A percentile compares a stretch with the other conserved stretches of the same genome.
Evolutionary conservation across 2,329 filamentous ascomycete species (phyloP).

Genomic region (Diaporthe sp.): DNA sequence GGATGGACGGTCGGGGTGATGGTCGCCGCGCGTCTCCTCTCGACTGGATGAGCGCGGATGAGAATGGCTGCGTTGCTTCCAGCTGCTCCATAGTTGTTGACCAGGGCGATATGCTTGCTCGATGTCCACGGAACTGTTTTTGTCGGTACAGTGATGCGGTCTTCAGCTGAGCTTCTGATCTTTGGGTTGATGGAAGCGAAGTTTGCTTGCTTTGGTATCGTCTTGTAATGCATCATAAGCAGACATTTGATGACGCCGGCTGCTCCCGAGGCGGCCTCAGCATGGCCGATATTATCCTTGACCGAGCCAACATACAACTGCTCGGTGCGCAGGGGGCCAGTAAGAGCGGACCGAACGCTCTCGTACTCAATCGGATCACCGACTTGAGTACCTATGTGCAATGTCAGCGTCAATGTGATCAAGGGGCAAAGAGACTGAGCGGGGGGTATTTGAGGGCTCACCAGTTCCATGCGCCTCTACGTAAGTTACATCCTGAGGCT

Average conservation of each 20-base stretch:
- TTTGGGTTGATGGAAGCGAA: slow-evolving; percentile 49
- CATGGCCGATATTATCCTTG: slow-evolving; percentile 52
- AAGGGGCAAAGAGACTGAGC: not conserved
- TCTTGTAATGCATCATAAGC: slow-evolving; percentile 49
- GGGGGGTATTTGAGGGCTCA: slow-evolving; percentile 39
- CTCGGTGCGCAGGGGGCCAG: slow-evolving; percentile 11
- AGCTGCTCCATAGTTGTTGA: slow-evolving; percentile 56
- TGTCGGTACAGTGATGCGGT: slow-evolving; percentile 43
- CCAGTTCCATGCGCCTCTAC: slow-evolving; percentile 57
- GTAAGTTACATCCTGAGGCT: slow-evolving; percentile 47
- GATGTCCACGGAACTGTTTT: slow-evolving; percentile 47
- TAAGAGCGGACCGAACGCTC: slow-evolving; percentile 43
- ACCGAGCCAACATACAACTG: slow-evolving; percentile 47
- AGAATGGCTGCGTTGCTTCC: slow-evolving; percentile 52
- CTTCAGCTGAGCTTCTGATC: slow-evolving; percentile 44
- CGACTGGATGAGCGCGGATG: not conserved
- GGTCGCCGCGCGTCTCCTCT: not conserved
- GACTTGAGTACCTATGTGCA: slow-evolving; percentile 50
- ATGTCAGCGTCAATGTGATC: not conserved
- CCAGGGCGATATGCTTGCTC: slow-evolving; percentile 44
- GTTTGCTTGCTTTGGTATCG: slow-evolving; percentile 46
- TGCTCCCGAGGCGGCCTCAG: slow-evolving; percentile 50
- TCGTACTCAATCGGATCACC: slow-evolving; percentile 49
- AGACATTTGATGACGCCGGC: slow-evolving; percentile 52
- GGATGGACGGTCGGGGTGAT: not conserved